phyloP scores from a whole-genome alignment of 768 basidiomycete species.

The Lentinula sp. region DNA sequence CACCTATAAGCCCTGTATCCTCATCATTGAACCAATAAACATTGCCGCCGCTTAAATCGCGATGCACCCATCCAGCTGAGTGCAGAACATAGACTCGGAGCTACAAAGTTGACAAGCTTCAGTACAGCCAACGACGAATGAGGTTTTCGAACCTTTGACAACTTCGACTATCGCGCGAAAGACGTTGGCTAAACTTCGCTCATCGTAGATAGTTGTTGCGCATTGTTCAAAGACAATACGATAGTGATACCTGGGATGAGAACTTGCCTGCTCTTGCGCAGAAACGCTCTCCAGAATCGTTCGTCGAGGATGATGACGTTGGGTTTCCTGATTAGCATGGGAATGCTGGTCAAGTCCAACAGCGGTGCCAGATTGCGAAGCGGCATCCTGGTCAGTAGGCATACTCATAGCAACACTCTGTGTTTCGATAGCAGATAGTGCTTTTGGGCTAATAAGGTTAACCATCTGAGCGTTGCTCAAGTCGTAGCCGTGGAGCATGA shows the following conservation, averaged over 20 bases:
- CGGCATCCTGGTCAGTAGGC: background rate
- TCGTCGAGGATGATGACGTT: background rate
- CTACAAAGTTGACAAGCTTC: background rate
- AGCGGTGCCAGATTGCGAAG: background rate
- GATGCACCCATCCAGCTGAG: background rate
- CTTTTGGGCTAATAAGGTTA: background rate
- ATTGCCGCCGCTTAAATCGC: background rate
- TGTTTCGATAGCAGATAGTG: background rate
- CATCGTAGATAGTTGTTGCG: background rate
- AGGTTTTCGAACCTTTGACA: background rate
- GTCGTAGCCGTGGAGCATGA: background rate
- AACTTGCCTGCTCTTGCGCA: background rate
- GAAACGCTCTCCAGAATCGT: background rate
- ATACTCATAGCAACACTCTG: background rate
- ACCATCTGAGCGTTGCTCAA: background rate
- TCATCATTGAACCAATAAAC: background rate
- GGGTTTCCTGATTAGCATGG: too few species aligned
- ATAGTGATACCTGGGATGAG: background rate
- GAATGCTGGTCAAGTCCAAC: background rate
- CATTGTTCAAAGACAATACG: background rate
- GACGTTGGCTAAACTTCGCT: background rate
- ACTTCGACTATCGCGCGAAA: background rate
- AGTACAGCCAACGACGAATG: too few species aligned
- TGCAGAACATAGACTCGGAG: background rate
- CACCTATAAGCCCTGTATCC: background rate